phyloP scores from a whole-genome alignment of 345 rosid species.

The Isatis tinctoria region DNA sequence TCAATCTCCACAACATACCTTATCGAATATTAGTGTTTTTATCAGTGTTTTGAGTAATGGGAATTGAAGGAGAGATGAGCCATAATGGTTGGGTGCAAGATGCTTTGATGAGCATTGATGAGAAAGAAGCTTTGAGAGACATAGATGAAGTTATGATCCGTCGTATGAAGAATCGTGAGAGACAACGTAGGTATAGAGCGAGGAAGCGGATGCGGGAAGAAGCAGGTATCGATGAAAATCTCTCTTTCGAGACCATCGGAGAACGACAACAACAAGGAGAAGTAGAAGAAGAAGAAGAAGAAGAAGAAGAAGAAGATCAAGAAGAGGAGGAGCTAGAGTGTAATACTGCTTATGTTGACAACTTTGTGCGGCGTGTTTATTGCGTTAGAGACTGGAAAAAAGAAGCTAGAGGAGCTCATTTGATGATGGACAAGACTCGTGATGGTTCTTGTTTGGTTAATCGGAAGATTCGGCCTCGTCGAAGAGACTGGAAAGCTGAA shows the following conservation, averaged over 20 bases:
- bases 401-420: slow-evolving; percentile 62
- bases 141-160: slow-evolving; percentile 39
- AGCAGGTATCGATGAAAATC: slow-evolving; percentile 24
- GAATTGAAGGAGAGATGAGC: slow-evolving; percentile 36
- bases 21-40: background rate
- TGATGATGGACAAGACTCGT: slow-evolving; percentile 17
- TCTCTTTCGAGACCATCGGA: slow-evolving; percentile 2
- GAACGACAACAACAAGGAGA: background rate
- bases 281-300: slow-evolving; percentile 14
- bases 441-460: slow-evolving; percentile 25
- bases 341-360: slow-evolving; percentile 29
- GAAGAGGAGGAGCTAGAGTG: slow-evolving; percentile 28
- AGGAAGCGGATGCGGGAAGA: slow-evolving; percentile 57
- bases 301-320: slow-evolving; percentile 10
- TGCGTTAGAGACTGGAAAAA: slow-evolving; percentile 69
- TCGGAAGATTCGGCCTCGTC: slow-evolving; percentile 26
- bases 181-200: slow-evolving; percentile 76
- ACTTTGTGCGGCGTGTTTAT: slow-evolving; percentile 30
- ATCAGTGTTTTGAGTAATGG: slow-evolving; percentile 33
- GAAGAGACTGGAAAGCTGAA: slow-evolving; percentile 74
- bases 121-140: slow-evolving; percentile 28
- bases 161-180: slow-evolving; percentile 72
- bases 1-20: no score
- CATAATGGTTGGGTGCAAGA: slow-evolving; percentile 28
- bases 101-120: slow-evolving; percentile 28